phyloP scores from a whole-genome alignment of 441 rosid species.

The Pelargonium fulgidum region DNA sequence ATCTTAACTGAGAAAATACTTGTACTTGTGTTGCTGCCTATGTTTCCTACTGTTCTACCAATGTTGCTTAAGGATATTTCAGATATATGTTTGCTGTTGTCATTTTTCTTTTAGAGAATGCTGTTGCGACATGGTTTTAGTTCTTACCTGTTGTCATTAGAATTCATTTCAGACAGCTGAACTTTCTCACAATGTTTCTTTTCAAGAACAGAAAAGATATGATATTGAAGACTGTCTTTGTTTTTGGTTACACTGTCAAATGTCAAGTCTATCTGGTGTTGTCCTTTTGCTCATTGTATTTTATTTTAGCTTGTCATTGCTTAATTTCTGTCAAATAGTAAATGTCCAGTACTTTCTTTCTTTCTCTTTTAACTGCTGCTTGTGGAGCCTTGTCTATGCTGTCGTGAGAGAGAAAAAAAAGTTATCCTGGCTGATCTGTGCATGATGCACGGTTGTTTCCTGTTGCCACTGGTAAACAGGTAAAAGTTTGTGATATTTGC shows the following conservation, averaged over 20 bases:
- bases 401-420: neutral
- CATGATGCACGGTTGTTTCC: neutral
- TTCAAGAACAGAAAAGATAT: no score
- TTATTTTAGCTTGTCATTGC: no score
- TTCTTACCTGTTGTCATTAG: no score
- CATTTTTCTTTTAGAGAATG: neutral
- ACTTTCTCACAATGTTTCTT: no score
- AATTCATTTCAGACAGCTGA: no score
- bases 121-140: neutral
- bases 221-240: no score
- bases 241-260: no score
- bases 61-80: neutral
- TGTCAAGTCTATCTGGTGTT: no score
- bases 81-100: conserved; percentile 2
- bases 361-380: neutral
- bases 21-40: neutral
- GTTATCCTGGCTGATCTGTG: neutral
- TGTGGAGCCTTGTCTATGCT: neutral
- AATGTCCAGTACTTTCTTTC: neutral
- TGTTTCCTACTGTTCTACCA: neutral
- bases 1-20: neutral
- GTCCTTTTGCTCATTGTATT: no score
- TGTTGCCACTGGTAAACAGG: conserved; percentile 20
- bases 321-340: no score
- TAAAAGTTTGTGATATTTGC: conserved; percentile 33